Conservation (phyloP, 768 basidiomycete species). For the Naematelia aurantialba region DNA sequence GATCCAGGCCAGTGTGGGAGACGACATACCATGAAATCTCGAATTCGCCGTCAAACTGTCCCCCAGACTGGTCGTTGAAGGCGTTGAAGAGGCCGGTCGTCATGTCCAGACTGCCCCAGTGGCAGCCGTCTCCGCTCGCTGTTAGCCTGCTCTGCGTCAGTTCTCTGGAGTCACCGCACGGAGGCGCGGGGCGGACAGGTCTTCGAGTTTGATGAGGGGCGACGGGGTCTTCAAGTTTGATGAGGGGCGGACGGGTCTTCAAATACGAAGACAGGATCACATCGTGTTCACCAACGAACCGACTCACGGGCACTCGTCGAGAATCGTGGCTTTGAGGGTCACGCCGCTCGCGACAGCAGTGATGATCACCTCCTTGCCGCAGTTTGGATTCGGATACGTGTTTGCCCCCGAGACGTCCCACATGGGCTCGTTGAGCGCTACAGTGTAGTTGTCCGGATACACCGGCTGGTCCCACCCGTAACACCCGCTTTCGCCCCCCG, state of each 20-base stretch:
- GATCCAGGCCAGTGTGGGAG: not conserved
- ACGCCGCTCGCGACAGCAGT: not conserved
- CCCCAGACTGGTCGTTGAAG: not conserved
- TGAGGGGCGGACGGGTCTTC: too few relatives aligned
- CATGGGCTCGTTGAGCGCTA: not conserved
- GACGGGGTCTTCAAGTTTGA: too few relatives aligned
- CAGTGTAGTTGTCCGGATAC: too few relatives aligned
- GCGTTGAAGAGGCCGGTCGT: not conserved
- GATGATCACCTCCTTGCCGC: not conserved
- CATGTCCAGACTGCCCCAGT: not conserved
- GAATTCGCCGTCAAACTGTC: not conserved
- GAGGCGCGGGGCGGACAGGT: too few relatives aligned
- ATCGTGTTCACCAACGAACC: not conserved
- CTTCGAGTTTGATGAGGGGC: too few relatives aligned
- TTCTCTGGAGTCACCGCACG: too few relatives aligned
- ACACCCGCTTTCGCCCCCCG: too few relatives aligned
- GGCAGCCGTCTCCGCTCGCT: not conserved
- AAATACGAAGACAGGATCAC: not conserved
- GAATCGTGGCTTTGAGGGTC: not conserved
- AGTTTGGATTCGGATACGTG: not conserved
- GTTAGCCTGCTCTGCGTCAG: not conserved
- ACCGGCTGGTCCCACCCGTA: too few relatives aligned
- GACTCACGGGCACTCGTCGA: not conserved
- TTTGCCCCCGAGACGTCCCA: not conserved
- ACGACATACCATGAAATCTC: not conserved